Percentiles rank a stretch among this genome's conserved stretches.
Evolutionary conservation across 352 stramenopile genomes (phyloP).

Genomic region (Phytophthora uliginosa): DNA sequence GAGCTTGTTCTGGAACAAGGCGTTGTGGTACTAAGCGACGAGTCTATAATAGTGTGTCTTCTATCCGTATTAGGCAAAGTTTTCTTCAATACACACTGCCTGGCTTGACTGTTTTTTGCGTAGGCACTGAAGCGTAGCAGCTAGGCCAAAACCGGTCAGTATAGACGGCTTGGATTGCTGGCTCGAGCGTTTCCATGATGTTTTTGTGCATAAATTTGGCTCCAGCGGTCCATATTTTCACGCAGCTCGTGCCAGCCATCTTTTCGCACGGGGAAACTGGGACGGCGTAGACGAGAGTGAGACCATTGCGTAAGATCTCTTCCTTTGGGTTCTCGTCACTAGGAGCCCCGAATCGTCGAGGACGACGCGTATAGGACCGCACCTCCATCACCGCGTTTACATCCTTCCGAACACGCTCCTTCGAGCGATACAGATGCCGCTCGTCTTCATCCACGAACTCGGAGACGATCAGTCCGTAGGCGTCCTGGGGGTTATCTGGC

Average conservation of each 20-base stretch:
- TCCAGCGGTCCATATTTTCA: constrained; percentile 48
- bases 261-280: constrained; percentile 31
- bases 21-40: constrained; percentile 33
- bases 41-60: no score
- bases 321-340: background rate
- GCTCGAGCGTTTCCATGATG: constrained; percentile 37
- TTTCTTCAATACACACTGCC: no score
- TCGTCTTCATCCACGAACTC: constrained; percentile 56
- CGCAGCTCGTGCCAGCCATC: constrained; percentile 35
- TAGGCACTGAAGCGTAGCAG: background rate
- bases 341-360: background rate
- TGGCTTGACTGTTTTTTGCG: no score
- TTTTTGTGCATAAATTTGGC: constrained; percentile 50
- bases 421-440: constrained; percentile 43
- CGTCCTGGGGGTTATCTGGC: background rate
- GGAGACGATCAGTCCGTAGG: constrained; percentile 33
- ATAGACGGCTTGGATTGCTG: background rate
- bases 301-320: constrained; percentile 45
- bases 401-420: constrained; percentile 44
- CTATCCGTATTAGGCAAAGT: no score
- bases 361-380: constrained; percentile 5
- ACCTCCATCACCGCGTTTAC: constrained; percentile 35
- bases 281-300: constrained; percentile 34
- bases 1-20: constrained; percentile 40
- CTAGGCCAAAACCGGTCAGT: background rate